Evolutionary conservation across 768 basidiomycete genomes (phyloP).

Genomic region (Hygrocybe punicea): DNA sequence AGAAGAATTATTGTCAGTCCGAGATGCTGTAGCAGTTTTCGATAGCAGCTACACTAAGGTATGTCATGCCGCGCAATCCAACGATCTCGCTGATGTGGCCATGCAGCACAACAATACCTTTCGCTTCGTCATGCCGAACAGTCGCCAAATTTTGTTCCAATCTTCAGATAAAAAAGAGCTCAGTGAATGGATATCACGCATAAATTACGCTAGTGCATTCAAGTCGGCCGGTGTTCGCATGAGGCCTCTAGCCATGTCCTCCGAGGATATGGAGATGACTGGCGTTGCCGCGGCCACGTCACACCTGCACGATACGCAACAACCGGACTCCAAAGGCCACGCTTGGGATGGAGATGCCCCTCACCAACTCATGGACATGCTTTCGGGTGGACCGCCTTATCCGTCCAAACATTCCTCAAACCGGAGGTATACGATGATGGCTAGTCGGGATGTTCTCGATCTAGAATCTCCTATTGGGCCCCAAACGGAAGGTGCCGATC

Average conservation of each 20-base stretch:
- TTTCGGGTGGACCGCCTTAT: slow-evolving; percentile 30
- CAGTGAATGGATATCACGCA: slow-evolving; percentile 85
- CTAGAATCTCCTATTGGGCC: slow-evolving; percentile 48
- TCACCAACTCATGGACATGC: slow-evolving; percentile 42
- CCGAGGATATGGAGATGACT: slow-evolving; percentile 68
- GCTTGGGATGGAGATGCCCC: slow-evolving; percentile 46
- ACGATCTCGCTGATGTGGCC: slow-evolving; percentile 2
- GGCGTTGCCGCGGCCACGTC: slow-evolving; percentile 85
- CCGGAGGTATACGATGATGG: slow-evolving; percentile 30
- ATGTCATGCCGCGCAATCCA: slow-evolving; percentile 12
- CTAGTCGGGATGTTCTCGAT: slow-evolving; percentile 29
- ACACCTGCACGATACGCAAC: slow-evolving; percentile 67
- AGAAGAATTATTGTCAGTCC: slow-evolving; percentile 80
- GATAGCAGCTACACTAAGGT: slow-evolving; percentile 81
- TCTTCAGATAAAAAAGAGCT: slow-evolving; percentile 64
- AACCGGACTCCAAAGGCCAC: slow-evolving; percentile 23
- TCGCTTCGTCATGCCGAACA: slow-evolving; percentile 70
- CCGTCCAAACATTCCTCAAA: slow-evolving; percentile 21
- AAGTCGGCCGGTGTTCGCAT: slow-evolving; percentile 80
- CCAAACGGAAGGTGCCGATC: slow-evolving; percentile 57
- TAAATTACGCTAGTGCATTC: slow-evolving; percentile 95
- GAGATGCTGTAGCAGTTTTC: slow-evolving; percentile 73
- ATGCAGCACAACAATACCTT: slow-evolving; percentile 67
- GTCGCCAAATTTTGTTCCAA: slow-evolving; percentile 81
- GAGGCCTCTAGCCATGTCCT: slow-evolving; percentile 67